Evolutionary conservation across 2,329 filamentous ascomycete genomes (phyloP).

Genomic region (Chrysoporthe cubensis): DNA sequence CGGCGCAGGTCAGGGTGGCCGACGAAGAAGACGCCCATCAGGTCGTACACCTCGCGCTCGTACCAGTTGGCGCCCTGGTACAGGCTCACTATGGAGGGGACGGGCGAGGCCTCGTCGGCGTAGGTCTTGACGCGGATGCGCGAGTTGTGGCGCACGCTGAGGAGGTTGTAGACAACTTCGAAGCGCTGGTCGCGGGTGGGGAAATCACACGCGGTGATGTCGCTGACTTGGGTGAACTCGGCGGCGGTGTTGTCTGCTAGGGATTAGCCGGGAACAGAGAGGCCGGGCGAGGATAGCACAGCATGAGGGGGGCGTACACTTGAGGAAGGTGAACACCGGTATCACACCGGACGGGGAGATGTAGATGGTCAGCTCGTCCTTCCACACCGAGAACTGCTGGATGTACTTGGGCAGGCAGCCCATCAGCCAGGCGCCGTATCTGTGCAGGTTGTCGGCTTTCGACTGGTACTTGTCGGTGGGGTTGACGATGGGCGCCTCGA

Average conservation of each 20-base stretch:
- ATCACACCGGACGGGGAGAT: slow-evolving; percentile 87
- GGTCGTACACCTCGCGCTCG: slow-evolving; percentile 95
- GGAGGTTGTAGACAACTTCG: slow-evolving; percentile 96
- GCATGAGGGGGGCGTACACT: slow-evolving; percentile 55
- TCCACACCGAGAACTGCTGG: slow-evolving; percentile 99
- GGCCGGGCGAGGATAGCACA: too few relatives aligned
- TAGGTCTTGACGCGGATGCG: slow-evolving; percentile 99
- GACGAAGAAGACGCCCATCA: slow-evolving; percentile 96
- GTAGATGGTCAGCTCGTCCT: slow-evolving; percentile 95
- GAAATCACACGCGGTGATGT: slow-evolving; percentile 94
- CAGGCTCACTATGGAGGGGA: slow-evolving; percentile 83
- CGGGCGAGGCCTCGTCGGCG: slow-evolving; percentile 91
- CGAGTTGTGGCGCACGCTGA: slow-evolving; percentile 94
- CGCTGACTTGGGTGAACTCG: slow-evolving; percentile 91
- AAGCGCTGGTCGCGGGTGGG: slow-evolving; percentile 95
- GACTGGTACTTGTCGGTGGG: slow-evolving; percentile 90
- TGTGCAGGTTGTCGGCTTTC: slow-evolving; percentile 86
- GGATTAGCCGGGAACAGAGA: slow-evolving; percentile 17
- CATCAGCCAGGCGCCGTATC: slow-evolving; percentile 95
- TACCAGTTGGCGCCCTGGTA: slow-evolving; percentile 99
- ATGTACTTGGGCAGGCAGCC: slow-evolving; percentile 96
- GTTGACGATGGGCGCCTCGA: slow-evolving; percentile 83
- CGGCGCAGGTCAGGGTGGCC: slow-evolving; percentile 93
- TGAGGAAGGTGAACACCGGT: slow-evolving; percentile 91
- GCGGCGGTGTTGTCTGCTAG: slow-evolving; percentile 82